Conservation (phyloP, 1,139 yeast species). For the Meyerozyma guilliermondii region DNA sequence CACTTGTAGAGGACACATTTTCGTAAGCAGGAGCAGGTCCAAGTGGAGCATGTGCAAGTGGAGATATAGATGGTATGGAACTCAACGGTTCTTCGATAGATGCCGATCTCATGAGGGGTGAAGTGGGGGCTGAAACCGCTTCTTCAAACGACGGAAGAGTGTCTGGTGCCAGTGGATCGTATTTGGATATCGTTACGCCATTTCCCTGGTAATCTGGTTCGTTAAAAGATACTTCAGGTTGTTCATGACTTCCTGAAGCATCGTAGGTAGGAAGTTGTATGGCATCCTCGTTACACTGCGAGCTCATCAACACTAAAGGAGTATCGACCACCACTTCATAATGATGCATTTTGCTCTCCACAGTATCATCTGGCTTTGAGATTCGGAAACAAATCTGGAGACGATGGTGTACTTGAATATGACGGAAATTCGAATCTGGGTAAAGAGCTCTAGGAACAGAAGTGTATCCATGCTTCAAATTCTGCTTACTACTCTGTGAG, state of each 20-base stretch:
- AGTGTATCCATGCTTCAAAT: constrained; percentile 35
- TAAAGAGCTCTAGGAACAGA: constrained; percentile 37
- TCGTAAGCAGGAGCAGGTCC: constrained; percentile 39
- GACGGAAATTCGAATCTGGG: constrained; percentile 70
- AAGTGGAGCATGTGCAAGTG: constrained; percentile 29
- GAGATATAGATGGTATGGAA: constrained; percentile 28
- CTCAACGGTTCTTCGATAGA: constrained; percentile 32
- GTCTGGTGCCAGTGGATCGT: constrained; percentile 17
- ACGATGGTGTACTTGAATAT: constrained; percentile 68
- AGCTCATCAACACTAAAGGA: constrained; percentile 68
- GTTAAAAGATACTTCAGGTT: constrained; percentile 19
- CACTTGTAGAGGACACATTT: background rate
- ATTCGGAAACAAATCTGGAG: constrained; percentile 75
- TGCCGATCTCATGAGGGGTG: constrained; percentile 32
- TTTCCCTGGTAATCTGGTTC: constrained; percentile 31
- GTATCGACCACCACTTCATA: constrained; percentile 89
- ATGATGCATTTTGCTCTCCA: constrained; percentile 61
- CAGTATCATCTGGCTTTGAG: constrained; percentile 58
- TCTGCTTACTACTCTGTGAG: constrained; percentile 25
- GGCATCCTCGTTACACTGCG: constrained; percentile 64
- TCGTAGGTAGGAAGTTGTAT: constrained; percentile 68
- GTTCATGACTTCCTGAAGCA: constrained; percentile 16
- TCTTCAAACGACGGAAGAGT: constrained; percentile 57
- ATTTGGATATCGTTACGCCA: constrained; percentile 36
- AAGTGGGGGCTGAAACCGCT: constrained; percentile 32